These are phyloP conservation scores for Aquilaria agallochum DNA, from an alignment of 441 rosid species.

Conservation along the genomic window DNA sequence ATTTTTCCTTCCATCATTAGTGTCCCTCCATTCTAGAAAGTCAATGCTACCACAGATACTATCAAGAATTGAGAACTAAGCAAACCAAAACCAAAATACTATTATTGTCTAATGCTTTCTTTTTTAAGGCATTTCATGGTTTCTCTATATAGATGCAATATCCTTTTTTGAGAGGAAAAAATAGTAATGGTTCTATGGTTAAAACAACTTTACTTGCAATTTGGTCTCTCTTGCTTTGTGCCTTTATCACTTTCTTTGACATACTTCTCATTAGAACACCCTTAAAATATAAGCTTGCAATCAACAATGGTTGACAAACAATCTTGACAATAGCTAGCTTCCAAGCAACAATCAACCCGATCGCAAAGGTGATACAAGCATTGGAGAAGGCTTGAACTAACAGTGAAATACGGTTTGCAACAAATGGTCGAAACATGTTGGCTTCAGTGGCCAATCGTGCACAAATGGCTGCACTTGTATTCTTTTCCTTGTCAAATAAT, in stretches of 20 bases:
- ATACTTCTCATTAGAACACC: slow-evolving; percentile 43
- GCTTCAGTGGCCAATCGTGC: slow-evolving; percentile 28
- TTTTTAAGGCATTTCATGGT: neutral
- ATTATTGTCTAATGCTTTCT: neutral
- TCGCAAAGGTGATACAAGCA: slow-evolving; percentile 49
- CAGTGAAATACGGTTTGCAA: slow-evolving; percentile 43
- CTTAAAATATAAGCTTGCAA: slow-evolving; percentile 53
- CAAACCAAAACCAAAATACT: neutral
- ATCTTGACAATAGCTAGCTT: slow-evolving; percentile 62
- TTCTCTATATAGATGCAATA: neutral
- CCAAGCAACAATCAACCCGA: slow-evolving; percentile 29
- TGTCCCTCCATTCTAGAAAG: slow-evolving; percentile 29
- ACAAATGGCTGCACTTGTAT: slow-evolving; percentile 38
- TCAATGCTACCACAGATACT: too few species aligned
- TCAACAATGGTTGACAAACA: slow-evolving; percentile 37
- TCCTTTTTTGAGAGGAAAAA: neutral
- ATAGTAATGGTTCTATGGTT: slow-evolving; percentile 33
- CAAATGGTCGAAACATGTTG: slow-evolving; percentile 28
- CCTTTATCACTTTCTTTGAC: slow-evolving; percentile 42
- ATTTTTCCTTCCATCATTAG: slow-evolving; percentile 49
- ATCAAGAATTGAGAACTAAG: too few species aligned
- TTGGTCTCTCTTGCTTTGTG: slow-evolving; percentile 29
- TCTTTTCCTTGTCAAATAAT: slow-evolving; percentile 40
- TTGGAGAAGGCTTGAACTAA: slow-evolving; percentile 63
- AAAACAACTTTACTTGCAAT: slow-evolving; percentile 35